phyloP scores from a whole-genome alignment of 2,329 filamentous ascomycete genomes.

The Apiospora marii region DNA sequence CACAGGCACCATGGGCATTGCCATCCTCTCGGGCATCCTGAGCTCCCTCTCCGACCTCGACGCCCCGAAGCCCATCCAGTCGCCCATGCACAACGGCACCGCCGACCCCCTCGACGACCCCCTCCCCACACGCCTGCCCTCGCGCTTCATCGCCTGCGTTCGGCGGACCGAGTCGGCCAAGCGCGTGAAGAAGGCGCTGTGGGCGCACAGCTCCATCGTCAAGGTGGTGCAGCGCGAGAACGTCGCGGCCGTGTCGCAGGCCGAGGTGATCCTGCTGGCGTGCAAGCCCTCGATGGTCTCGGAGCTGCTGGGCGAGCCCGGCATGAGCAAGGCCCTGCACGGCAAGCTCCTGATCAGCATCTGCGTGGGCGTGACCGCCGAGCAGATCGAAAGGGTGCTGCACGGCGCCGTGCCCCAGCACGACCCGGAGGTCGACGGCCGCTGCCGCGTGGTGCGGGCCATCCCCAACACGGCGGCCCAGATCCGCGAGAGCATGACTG shows the following conservation, averaged over 20 bases:
- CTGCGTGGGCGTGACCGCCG: constrained; percentile 76
- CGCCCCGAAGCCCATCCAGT: constrained; percentile 54
- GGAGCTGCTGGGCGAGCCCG: constrained; percentile 70
- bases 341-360: constrained; percentile 87
- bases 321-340: constrained; percentile 75
- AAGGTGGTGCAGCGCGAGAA: constrained; percentile 77
- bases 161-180: constrained; percentile 73
- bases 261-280: constrained; percentile 78
- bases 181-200: constrained; percentile 71
- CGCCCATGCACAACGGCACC: constrained; percentile 48
- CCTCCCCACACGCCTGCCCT: constrained; percentile 67
- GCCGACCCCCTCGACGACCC: constrained; percentile 54
- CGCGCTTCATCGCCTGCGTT: constrained; percentile 83
- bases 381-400: constrained; percentile 71
- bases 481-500: constrained; percentile 83
- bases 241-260: constrained; percentile 68
- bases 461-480: constrained; percentile 87
- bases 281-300: constrained; percentile 83
- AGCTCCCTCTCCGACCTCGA: constrained; percentile 68
- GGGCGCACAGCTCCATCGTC: constrained; percentile 67
- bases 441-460: constrained; percentile 74
- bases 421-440: constrained; percentile 53
- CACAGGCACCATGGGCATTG: constrained; percentile 83
- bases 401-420: constrained; percentile 62
- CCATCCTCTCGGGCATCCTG: constrained; percentile 83